Evolutionary conservation across 2,329 filamentous ascomycete genomes (phyloP), one percentile per base, ranked within the genome.

Genomic region (Aspergillus nomiae): DNA sequence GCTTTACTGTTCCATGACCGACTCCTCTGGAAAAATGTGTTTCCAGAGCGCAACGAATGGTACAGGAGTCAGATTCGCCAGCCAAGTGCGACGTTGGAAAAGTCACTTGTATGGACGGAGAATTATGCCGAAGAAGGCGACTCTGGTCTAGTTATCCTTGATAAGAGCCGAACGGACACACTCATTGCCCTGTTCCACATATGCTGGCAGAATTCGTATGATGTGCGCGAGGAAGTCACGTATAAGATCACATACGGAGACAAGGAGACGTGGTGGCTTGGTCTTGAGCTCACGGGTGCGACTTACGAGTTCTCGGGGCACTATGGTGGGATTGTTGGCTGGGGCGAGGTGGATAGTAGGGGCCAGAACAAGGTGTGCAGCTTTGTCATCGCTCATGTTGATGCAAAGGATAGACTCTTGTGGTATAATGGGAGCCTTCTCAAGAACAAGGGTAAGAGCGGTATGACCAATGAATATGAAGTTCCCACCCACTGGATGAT

Each of bases 181-280:
- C 32, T 64, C 0, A 24, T 62, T 11, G 63, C 46, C 0, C 46
- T 64, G 28, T 41, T 64, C 8, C 56, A 60, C 24, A 46, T 64
- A 16, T 57, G 63, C 38, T 64, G 63, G 63, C 63, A 64, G 60
- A 62, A 62, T 14, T 56, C 63, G 2, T 48, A 62, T 32, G 56
- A 48, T 0, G 60, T 64, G 19, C 63, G 63, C 14, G 57, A 64
- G 1, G 63, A 64, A 16, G 56, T 51, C 0, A 62, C 60, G 0
- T 62, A 62, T 8, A 56, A 48, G 12, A 60, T 64, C 3, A 62
- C 60, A 1, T 58, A 64, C 1, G 63, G 63, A 0, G 60, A 62
- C 4, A 62, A 62, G 46, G 63, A 62, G 51, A 62, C 56, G 2
- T 64, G 63, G 63, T 64, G 63, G 63, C 50, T 62, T 7, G 63